These are phyloP conservation scores for Cinnamomum chago DNA, from an alignment of 164 flowering plant species.

Conservation along the genomic window DNA sequence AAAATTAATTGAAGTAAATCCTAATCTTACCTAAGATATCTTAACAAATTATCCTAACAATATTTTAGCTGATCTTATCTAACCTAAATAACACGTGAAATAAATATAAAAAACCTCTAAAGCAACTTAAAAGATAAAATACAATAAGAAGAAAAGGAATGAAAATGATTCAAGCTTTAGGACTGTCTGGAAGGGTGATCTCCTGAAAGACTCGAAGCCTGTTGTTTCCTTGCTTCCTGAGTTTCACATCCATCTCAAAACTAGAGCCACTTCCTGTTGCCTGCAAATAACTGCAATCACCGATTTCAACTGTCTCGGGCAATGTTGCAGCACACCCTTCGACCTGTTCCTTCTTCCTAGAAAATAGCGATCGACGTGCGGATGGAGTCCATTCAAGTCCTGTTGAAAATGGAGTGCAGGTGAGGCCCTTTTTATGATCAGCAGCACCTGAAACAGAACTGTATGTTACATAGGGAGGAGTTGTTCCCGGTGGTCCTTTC, in stretches of 20 bases:
- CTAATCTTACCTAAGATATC: too few relatives aligned
- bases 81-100: too few relatives aligned
- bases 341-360: slow-evolving; percentile 13
- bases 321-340: slow-evolving; percentile 15
- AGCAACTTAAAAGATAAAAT: neutral
- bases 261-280: slow-evolving; percentile 11
- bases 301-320: slow-evolving; percentile 18
- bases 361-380: slow-evolving; percentile 33
- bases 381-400: slow-evolving; percentile 16
- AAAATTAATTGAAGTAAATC: too few relatives aligned
- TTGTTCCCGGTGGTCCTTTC: slow-evolving; percentile 14
- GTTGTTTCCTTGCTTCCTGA: slow-evolving; percentile 25
- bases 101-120: neutral
- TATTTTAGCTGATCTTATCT: too few relatives aligned
- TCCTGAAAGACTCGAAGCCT: slow-evolving; percentile 47
- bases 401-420: slow-evolving; percentile 3
- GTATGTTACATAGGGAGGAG: neutral
- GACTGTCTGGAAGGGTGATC: slow-evolving; percentile 40
- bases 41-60: too few relatives aligned
- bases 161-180: slow-evolving; percentile 18
- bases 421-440: slow-evolving; percentile 1
- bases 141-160: neutral
- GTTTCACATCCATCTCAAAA: slow-evolving; percentile 1
- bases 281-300: neutral
- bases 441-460: neutral